Evolutionary conservation across 805 yeast species (phyloP).

Genomic region (Starmerella gropengiesseri): DNA sequence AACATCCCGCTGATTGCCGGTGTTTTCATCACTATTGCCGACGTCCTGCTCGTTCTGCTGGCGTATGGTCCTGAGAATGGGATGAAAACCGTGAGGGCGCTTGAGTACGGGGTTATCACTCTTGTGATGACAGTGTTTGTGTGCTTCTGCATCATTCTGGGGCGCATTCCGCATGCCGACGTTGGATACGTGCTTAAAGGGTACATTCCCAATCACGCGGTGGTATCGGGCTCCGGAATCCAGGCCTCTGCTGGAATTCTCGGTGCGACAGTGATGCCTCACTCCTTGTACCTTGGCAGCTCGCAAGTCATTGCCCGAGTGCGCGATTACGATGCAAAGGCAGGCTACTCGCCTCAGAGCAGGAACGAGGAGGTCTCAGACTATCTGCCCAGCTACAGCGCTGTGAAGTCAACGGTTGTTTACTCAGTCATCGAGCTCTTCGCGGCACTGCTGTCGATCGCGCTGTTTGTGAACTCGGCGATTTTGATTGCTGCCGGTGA

Average conservation of each 20-base stretch:
- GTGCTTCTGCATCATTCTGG: constrained; percentile 71
- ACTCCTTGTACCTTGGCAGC: constrained; percentile 74
- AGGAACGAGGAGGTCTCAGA: constrained; percentile 25
- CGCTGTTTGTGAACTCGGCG: constrained; percentile 76
- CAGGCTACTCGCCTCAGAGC: constrained; percentile 36
- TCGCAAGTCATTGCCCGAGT: constrained; percentile 81
- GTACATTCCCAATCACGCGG: constrained; percentile 43
- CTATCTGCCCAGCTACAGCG: constrained; percentile 62
- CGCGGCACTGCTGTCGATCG: constrained; percentile 63
- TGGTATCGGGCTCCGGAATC: constrained; percentile 54
- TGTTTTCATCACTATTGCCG: constrained; percentile 72
- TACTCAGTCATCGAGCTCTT: constrained; percentile 64
- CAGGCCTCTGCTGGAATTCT: constrained; percentile 73
- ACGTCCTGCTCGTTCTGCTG: constrained; percentile 72
- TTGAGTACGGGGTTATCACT: constrained; percentile 70
- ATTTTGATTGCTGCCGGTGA: constrained; percentile 76
- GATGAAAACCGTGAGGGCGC: constrained; percentile 60
- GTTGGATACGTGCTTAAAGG: constrained; percentile 59
- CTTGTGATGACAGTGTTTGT: constrained; percentile 73
- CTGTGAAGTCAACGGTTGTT: constrained; percentile 60
- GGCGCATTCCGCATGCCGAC: constrained; percentile 46
- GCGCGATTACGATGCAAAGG: constrained; percentile 60
- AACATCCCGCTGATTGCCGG: constrained; percentile 73
- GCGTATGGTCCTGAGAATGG: constrained; percentile 85
- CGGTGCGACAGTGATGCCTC: constrained; percentile 96